phyloP scores from a whole-genome alignment of 116 monocot species.

The Posidonia oceanica region DNA sequence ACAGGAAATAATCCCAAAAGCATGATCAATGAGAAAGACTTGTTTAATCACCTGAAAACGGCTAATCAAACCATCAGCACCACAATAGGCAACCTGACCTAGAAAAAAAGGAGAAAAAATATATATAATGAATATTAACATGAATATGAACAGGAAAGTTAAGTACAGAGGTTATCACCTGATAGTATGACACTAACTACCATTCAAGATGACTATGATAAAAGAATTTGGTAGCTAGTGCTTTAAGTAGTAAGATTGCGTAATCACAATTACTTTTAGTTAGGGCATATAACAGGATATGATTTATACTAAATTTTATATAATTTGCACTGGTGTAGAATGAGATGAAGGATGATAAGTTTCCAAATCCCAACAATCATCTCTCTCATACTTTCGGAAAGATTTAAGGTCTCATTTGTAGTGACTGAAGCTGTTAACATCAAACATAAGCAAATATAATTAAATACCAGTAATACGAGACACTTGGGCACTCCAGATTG shows the following conservation, averaged over 20 bases:
- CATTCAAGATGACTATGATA: no score
- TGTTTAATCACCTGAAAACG: conserved; percentile 30
- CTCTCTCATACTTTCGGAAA: neutral
- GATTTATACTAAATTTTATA: no score
- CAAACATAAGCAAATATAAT: neutral
- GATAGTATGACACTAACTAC: neutral
- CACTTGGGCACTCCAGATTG: conserved; percentile 75
- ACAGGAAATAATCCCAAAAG: neutral
- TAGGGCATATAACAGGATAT: no score
- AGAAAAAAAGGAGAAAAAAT: neutral
- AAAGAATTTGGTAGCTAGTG: no score
- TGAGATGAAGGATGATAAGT: no score
- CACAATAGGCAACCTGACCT: conserved; percentile 59
- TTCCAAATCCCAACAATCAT: no score
- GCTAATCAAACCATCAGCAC: conserved; percentile 35
- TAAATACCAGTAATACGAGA: conserved; percentile 58
- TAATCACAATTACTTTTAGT: no score
- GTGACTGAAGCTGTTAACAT: neutral
- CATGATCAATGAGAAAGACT: neutral
- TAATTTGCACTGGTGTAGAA: no score
- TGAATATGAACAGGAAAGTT: neutral
- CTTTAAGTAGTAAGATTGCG: no score
- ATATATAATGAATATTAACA: neutral
- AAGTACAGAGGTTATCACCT: neutral
- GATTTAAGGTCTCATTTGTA: neutral